Evolutionary conservation across 1,139 yeast genomes (phyloP).

Genomic region (Suhomyces guaymorum): DNA sequence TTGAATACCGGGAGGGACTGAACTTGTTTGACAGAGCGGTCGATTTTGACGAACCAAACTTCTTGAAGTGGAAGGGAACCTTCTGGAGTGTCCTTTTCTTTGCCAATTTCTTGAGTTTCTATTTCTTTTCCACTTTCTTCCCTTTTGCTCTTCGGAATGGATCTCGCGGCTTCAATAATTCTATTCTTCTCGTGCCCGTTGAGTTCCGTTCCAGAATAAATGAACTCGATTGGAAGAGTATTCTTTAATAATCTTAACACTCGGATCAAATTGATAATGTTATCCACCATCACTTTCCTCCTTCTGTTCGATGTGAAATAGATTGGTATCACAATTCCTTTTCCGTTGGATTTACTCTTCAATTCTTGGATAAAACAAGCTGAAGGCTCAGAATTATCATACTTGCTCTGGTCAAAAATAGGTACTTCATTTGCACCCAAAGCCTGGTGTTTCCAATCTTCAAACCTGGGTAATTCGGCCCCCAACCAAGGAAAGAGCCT

Average conservation of each 20-base stretch:
- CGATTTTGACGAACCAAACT: conserved; percentile 31
- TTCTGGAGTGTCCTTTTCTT: too few species aligned
- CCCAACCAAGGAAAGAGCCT: conserved; percentile 21
- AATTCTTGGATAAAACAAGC: conserved; percentile 20
- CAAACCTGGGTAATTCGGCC: conserved; percentile 16
- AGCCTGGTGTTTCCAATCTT: conserved; percentile 19
- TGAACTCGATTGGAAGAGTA: conserved; percentile 33
- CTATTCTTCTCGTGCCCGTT: conserved; percentile 19
- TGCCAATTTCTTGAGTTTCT: too few species aligned
- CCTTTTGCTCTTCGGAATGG: too few species aligned
- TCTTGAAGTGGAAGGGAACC: conserved; percentile 27
- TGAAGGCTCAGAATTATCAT: background rate
- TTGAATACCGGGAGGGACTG: conserved; percentile 14
- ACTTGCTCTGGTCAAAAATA: conserved; percentile 3
- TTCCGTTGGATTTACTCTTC: conserved; percentile 23
- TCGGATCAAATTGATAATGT: conserved; percentile 25
- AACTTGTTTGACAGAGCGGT: conserved; percentile 17
- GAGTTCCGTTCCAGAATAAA: conserved; percentile 19
- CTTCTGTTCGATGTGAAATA: conserved; percentile 18
- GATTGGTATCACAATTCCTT: conserved; percentile 39
- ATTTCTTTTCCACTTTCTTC: too few species aligned
- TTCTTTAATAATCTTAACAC: conserved; percentile 32
- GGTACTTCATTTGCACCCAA: conserved; percentile 4
- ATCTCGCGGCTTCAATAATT: conserved; percentile 22
- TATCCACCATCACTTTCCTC: conserved; percentile 19